phyloP scores from a whole-genome alignment of 2,329 filamentous ascomycete species.

The Samsoniella hepiali region DNA sequence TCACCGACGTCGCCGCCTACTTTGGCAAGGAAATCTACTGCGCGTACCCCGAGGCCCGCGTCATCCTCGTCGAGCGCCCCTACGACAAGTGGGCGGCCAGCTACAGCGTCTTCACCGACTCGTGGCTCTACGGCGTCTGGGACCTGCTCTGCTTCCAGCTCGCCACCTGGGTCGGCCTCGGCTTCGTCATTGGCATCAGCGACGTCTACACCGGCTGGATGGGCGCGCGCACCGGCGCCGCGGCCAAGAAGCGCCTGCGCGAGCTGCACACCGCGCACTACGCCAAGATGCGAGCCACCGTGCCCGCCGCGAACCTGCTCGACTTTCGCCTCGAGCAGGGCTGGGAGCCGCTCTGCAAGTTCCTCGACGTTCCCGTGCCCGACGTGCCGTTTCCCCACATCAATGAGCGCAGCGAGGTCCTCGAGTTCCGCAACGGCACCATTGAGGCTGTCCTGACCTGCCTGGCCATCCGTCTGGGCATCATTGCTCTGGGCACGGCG shows the following conservation, averaged over 20 bases:
- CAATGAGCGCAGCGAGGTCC: conserved; percentile 23
- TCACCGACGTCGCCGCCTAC: conserved; percentile 15
- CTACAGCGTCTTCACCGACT: conserved; percentile 18
- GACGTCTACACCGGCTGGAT: conserved; percentile 16
- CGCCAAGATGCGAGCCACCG: conserved; percentile 28
- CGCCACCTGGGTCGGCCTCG: conserved; percentile 16
- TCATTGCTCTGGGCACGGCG: conserved; percentile 7
- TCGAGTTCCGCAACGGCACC: conserved; percentile 17
- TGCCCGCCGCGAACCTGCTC: conserved; percentile 33
- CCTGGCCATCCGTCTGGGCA: conserved; percentile 9
- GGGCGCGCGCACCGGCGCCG: conserved; percentile 20
- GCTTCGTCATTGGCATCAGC: conserved; percentile 9
- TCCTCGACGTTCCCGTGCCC: conserved; percentile 33
- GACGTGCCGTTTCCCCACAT: conserved; percentile 35
- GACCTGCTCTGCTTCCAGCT: conserved; percentile 13
- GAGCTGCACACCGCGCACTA: conserved; percentile 13
- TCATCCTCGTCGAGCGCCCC: conserved; percentile 14
- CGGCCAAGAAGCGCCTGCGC: conserved; percentile 30
- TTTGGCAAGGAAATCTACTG: conserved; percentile 10
- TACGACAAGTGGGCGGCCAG: conserved; percentile 8
- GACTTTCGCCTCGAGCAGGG: conserved; percentile 35
- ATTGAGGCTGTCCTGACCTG: conserved; percentile 14
- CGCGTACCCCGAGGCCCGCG: conserved; percentile 14
- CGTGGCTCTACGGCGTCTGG: conserved; percentile 14
- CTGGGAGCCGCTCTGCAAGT: conserved; percentile 35